Evolutionary conservation across 139 green algal genomes (phyloP).

Genomic region (Pleodorina starrii): DNA sequence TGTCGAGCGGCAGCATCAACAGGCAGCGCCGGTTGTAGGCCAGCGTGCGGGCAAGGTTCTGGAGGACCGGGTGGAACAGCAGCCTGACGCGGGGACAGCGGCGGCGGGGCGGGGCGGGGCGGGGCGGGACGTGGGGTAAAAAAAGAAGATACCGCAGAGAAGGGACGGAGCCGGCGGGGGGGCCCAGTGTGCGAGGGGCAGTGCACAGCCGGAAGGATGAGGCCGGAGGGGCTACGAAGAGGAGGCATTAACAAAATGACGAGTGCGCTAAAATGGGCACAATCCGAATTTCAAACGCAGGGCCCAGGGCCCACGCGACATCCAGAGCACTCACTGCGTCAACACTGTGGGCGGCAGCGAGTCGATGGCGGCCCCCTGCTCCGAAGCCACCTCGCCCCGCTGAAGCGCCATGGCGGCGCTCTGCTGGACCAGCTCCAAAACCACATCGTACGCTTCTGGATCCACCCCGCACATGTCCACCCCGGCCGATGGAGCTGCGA

Average conservation of each 20-base stretch:
- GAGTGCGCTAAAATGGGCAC: not conserved
- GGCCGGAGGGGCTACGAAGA: too few species aligned
- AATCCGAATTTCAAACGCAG: too few species aligned
- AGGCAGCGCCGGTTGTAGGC: slow-evolving; percentile 80
- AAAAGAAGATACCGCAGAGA: not conserved
- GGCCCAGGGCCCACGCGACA: too few species aligned
- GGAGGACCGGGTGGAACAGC: slow-evolving; percentile 69
- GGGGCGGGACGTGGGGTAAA: not conserved
- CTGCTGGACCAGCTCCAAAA: slow-evolving; percentile 51
- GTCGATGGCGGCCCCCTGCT: not conserved
- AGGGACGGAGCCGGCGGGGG: not conserved
- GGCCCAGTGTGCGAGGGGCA: not conserved
- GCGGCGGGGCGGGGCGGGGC: not conserved
- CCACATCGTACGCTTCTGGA: slow-evolving; percentile 51
- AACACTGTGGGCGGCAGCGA: slow-evolving; percentile 31
- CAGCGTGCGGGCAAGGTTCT: slow-evolving; percentile 83
- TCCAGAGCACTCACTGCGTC: slow-evolving; percentile 41
- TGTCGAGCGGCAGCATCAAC: slow-evolving; percentile 62
- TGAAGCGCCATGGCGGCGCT: slow-evolving; percentile 26
- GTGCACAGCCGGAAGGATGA: not conserved
- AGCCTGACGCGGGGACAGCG: slow-evolving; percentile 51
- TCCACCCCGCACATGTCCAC: slow-evolving; percentile 37
- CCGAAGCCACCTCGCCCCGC: not conserved
- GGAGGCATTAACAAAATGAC: too few species aligned
- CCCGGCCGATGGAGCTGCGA: too few species aligned